These are phyloP conservation scores for Clausena lansium DNA, from an alignment of 345 rosid genomes.

Conservation along the genomic window DNA sequence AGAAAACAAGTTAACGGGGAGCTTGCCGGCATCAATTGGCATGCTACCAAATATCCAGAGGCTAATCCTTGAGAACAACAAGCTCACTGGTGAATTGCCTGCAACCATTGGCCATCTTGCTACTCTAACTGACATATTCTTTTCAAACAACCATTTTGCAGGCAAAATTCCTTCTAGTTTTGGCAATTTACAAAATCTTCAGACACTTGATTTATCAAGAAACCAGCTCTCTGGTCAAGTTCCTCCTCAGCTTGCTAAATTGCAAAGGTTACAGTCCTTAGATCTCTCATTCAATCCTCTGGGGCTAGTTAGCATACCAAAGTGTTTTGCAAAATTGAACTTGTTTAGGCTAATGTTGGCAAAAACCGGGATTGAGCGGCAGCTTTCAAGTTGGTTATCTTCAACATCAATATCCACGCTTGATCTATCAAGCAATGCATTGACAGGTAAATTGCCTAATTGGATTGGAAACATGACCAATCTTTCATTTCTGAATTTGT, in stretches of 20 bases:
- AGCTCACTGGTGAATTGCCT: constrained; percentile 48
- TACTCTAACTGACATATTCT: constrained; percentile 49
- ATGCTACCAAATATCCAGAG: constrained; percentile 42
- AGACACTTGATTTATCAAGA: constrained; percentile 48
- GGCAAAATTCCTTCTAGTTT: constrained; percentile 53
- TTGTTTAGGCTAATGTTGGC: constrained; percentile 42
- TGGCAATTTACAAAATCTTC: constrained; percentile 42
- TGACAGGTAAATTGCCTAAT: constrained; percentile 43
- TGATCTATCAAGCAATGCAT: constrained; percentile 50
- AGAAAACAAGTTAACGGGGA: constrained; percentile 50
- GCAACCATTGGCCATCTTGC: constrained; percentile 41
- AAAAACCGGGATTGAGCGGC: constrained; percentile 43
- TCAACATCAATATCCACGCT: constrained; percentile 45
- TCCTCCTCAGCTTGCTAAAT: constrained; percentile 36
- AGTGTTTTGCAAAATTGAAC: constrained; percentile 38
- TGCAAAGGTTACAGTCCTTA: constrained; percentile 43
- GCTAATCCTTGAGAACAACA: constrained; percentile 56
- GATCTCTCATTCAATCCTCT: constrained; percentile 59
- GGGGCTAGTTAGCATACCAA: constrained; percentile 31
- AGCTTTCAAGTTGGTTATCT: constrained; percentile 46
- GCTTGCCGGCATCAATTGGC: constrained; percentile 50
- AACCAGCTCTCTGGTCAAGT: constrained; percentile 42
- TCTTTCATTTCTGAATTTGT: constrained; percentile 53
- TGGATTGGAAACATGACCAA: constrained; percentile 56
- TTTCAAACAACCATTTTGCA: constrained; percentile 44